Evolutionary conservation across 2,329 filamentous ascomycete species (phyloP).

Genomic region (Coleophoma eucalyptorum): DNA sequence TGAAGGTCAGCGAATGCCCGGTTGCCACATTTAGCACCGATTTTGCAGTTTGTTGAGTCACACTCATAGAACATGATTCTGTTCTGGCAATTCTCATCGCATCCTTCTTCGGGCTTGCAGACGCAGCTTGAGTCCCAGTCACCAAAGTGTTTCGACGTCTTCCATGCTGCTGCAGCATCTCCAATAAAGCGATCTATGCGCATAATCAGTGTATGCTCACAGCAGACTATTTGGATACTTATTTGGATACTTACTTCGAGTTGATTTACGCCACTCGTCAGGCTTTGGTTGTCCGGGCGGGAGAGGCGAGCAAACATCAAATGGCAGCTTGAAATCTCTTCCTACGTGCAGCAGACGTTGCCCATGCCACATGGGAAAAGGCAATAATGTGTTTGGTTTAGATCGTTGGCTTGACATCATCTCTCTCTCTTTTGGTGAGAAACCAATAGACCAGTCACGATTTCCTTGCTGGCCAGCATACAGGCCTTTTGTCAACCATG

Average conservation of each 20-base stretch:
- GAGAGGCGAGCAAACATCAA: slow-evolving; percentile 83
- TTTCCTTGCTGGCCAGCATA: slow-evolving; percentile 72
- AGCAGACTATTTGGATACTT: slow-evolving; percentile 31
- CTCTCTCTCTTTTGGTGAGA: slow-evolving; percentile 41
- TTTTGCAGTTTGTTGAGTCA: slow-evolving; percentile 81
- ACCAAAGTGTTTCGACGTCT: slow-evolving; percentile 70
- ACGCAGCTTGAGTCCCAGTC: slow-evolving; percentile 75
- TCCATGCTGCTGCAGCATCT: slow-evolving; percentile 76
- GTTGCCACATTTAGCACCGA: slow-evolving; percentile 78
- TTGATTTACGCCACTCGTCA: slow-evolving; percentile 87
- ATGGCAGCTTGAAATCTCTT: slow-evolving; percentile 84
- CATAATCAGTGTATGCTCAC: slow-evolving; percentile 8
- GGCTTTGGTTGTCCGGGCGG: slow-evolving; percentile 85
- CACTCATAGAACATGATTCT: slow-evolving; percentile 97
- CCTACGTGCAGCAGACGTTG: slow-evolving; percentile 67
- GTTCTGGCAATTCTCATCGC: slow-evolving; percentile 88
- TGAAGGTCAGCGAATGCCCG: slow-evolving; percentile 81
- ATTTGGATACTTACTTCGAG: slow-evolving; percentile 69
- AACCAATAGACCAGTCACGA: slow-evolving; percentile 21
- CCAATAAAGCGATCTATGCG: slow-evolving; percentile 80
- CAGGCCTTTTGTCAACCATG: slow-evolving; percentile 75
- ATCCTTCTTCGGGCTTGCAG: slow-evolving; percentile 74
- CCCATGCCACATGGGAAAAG: slow-evolving; percentile 75
- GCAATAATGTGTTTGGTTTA: slow-evolving; percentile 56
- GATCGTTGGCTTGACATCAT: slow-evolving; percentile 42